These are phyloP conservation scores for Naganishia vishniacii DNA, from an alignment of 768 basidiomycete species.

Conservation along the genomic window DNA sequence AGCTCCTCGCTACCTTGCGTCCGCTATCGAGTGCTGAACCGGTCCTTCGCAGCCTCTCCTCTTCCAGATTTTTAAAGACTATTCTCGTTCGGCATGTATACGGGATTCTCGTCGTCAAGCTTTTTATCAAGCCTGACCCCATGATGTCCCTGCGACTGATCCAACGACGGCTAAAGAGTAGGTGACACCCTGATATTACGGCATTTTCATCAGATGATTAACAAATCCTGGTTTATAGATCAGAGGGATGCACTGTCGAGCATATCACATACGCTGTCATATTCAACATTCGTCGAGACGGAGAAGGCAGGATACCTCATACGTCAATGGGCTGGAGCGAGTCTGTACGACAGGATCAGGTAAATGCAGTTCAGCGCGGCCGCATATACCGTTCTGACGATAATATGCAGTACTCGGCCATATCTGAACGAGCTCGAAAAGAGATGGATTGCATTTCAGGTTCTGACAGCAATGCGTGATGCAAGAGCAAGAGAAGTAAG, in stretches of 20 bases:
- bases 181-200: conserved; percentile 24
- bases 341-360: conserved; percentile 96
- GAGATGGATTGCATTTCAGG: conserved; percentile 95
- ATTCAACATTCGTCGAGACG: conserved; percentile 84
- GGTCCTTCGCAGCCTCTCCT: conserved; percentile 56
- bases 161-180: conserved; percentile 69
- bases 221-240: conserved; percentile 3
- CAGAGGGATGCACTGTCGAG: conserved; percentile 69
- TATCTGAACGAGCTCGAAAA: conserved; percentile 88
- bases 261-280: conserved; percentile 80
- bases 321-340: conserved; percentile 89
- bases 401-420: conserved; percentile 71
- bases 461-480: conserved; percentile 76
- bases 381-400: not conserved
- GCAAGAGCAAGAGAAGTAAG: conserved; percentile 64
- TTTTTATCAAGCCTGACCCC: conserved; percentile 92
- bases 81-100: conserved; percentile 80
- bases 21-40: not conserved
- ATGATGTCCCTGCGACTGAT: conserved; percentile 69
- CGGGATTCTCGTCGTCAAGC: conserved; percentile 81
- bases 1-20: conserved; percentile 26
- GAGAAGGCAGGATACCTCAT: conserved; percentile 94
- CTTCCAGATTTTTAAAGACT: conserved; percentile 72
- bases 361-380: conserved; percentile 46
- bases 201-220: conserved; percentile 6